A percentile compares a stretch with the other conserved stretches of the same genome.
phyloP scores from a whole-genome alignment of 2,329 filamentous ascomycete genomes.

The Trichoderma arundinaceum region DNA sequence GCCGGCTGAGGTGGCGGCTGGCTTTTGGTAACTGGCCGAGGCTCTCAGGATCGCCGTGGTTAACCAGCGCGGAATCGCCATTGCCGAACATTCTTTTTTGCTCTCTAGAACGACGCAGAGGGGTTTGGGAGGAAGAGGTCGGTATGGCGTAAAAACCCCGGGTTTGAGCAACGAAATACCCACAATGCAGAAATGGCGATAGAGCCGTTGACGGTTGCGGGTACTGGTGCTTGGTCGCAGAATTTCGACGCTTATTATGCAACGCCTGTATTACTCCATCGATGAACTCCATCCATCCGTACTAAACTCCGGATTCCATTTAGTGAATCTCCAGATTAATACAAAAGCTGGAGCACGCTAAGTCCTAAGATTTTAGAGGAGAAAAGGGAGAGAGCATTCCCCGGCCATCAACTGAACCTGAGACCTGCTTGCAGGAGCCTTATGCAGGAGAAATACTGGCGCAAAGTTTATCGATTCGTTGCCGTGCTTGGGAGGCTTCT shows the following conservation, averaged over 20 bases:
- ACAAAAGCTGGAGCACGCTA: conserved; percentile 24
- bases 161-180: neutral
- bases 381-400: neutral
- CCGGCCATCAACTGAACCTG: conserved; percentile 22
- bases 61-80: neutral
- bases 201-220: conserved; percentile 11
- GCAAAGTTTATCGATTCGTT: conserved; percentile 18
- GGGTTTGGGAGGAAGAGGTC: neutral
- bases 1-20: conserved; percentile 27
- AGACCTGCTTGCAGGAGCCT: neutral
- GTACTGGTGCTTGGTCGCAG: neutral
- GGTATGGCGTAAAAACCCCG: neutral
- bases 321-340: too few species aligned
- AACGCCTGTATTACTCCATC: too few species aligned
- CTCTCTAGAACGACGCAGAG: conserved; percentile 13
- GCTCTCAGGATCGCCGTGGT: conserved; percentile 4
- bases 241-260: too few species aligned
- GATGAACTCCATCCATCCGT: conserved; percentile 3
- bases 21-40: conserved; percentile 26
- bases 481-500: neutral
- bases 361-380: neutral
- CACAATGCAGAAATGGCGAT: neutral
- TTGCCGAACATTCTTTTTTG: neutral
- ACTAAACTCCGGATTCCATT: conserved; percentile 6
- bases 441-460: conserved; percentile 22